A percentile compares a stretch with the other conserved stretches of the same genome.
Evolutionary conservation across 2,329 filamentous ascomycete species (phyloP).

Genomic region (Neocucurbitaria cava): DNA sequence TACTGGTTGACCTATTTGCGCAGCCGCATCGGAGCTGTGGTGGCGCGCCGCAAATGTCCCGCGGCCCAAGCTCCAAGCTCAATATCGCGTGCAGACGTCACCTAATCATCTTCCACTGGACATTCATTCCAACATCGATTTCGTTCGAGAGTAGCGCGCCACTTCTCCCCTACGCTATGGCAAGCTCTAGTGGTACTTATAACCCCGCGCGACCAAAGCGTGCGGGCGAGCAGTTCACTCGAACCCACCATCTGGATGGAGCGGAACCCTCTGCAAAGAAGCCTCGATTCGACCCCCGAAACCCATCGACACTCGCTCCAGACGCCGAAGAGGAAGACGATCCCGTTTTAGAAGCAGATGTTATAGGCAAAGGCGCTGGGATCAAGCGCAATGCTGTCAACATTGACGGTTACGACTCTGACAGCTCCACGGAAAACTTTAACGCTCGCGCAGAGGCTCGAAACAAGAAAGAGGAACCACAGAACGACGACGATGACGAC

Average conservation of each 20-base stretch:
- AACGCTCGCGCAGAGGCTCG: conserved; percentile 72
- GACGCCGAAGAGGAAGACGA: conserved; percentile 79
- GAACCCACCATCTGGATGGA: conserved; percentile 71
- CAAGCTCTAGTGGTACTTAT: conserved; percentile 35
- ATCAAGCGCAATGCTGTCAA: conserved; percentile 95
- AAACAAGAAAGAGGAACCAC: conserved; percentile 52
- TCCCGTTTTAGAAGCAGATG: conserved; percentile 84
- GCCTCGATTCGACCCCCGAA: conserved; percentile 91
- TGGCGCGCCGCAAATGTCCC: neutral
- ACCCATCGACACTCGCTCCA: conserved; percentile 88
- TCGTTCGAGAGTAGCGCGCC: neutral
- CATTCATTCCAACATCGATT: neutral
- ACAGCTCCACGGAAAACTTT: conserved; percentile 90
- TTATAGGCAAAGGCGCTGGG: conserved; percentile 77
- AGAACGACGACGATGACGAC: conserved; percentile 60
- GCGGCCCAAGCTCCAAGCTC: conserved; percentile 29
- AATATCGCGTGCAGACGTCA: conserved; percentile 20
- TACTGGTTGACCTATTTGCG: conserved; percentile 23
- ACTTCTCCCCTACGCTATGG: conserved; percentile 21
- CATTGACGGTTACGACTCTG: conserved; percentile 94
- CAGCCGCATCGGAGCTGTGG: conserved; percentile 4
- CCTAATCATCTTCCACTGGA: neutral
- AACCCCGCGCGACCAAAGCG: conserved; percentile 79
- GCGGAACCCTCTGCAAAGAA: conserved; percentile 69
- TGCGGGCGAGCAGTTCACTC: conserved; percentile 79